Conservation (phyloP, 768 basidiomycete genomes). For the Russula emetica region DNA sequence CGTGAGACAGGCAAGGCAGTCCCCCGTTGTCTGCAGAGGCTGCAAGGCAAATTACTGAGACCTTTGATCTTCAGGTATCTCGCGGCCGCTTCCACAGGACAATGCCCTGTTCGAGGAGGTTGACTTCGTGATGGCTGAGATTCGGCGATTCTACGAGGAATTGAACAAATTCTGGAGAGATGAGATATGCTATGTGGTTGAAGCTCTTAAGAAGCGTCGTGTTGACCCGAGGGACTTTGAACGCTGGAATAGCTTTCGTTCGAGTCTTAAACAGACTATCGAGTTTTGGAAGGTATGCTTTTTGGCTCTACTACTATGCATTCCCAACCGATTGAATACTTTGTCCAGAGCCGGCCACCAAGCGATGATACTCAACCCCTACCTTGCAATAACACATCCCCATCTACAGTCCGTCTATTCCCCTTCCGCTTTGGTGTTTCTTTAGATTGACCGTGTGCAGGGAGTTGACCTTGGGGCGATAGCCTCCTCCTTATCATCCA, state of each 20-base stretch:
- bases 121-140: not conserved
- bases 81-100: not conserved
- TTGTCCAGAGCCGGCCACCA: not conserved
- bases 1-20: not conserved
- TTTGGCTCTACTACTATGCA: not conserved
- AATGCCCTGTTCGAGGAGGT: not conserved
- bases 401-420: not conserved
- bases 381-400: not conserved
- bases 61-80: not conserved
- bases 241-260: not conserved
- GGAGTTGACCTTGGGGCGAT: not conserved
- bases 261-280: not conserved
- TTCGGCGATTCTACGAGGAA: slow-evolving; percentile 3
- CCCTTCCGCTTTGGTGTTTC: not conserved
- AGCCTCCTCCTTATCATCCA: not conserved
- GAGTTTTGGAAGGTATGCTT: not conserved
- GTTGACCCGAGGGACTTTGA: not conserved
- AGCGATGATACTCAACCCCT: not conserved
- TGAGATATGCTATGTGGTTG: not conserved
- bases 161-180: slow-evolving; percentile 1
- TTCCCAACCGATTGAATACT: not conserved
- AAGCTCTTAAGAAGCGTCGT: not conserved
- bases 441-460: not conserved
- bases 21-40: not conserved
- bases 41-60: not conserved